phyloP scores from a whole-genome alignment of 495 filamentous ascomycete species.

The Delitschia confertaspora region DNA sequence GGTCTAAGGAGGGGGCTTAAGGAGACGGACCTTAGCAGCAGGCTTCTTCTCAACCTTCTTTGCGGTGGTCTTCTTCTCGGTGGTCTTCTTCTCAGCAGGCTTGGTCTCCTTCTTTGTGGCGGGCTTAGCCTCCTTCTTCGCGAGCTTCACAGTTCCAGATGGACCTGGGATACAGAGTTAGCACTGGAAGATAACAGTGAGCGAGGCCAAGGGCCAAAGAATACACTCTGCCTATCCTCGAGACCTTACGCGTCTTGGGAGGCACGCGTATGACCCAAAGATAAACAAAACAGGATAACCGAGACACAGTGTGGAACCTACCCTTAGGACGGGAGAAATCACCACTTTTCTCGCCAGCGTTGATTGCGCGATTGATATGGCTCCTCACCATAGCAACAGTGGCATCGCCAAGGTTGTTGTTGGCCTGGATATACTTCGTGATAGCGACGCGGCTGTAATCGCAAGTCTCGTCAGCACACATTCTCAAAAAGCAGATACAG shows the following conservation, averaged over 20 bases:
- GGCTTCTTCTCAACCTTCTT: constrained; percentile 39
- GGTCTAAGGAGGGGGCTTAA: too few relatives aligned
- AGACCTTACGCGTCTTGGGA: background rate
- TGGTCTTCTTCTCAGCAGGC: constrained; percentile 39
- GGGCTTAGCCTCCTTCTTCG: constrained; percentile 58
- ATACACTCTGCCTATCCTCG: background rate
- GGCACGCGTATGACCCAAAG: constrained; percentile 4
- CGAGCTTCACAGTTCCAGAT: constrained; percentile 93
- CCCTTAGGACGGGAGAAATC: constrained; percentile 93
- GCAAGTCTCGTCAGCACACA: constrained; percentile 35
- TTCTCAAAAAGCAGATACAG: too few relatives aligned
- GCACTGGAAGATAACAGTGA: constrained; percentile 16
- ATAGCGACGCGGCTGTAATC: constrained; percentile 74
- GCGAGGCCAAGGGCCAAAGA: constrained; percentile 9
- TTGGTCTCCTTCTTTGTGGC: constrained; percentile 39
- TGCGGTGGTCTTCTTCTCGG: constrained; percentile 41
- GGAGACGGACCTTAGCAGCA: constrained; percentile 36
- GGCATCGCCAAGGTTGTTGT: constrained; percentile 74
- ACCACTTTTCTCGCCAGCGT: constrained; percentile 79
- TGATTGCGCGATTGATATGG: constrained; percentile 89
- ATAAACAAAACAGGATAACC: constrained; percentile 6
- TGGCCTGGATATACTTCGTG: constrained; percentile 95
- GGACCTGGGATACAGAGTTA: constrained; percentile 54
- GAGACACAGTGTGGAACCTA: constrained; percentile 40
- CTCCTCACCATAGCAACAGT: constrained; percentile 70